Evolutionary conservation across 805 yeast species (phyloP).

Genomic region (Candida krabiensis): DNA sequence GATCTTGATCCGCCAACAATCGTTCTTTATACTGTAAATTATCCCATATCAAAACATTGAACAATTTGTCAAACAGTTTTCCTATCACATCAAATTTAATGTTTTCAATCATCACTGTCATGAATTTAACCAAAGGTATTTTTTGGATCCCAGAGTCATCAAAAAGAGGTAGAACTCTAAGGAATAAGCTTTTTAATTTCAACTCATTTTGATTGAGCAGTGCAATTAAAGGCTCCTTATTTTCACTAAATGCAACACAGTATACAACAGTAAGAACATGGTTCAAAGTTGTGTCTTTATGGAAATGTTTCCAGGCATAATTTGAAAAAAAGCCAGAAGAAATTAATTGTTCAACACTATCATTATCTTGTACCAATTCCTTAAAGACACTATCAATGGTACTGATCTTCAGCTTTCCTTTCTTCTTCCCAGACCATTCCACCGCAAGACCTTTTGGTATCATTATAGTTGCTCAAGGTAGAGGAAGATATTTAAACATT

Average conservation of each 20-base stretch:
- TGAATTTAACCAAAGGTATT: slow-evolving; percentile 21
- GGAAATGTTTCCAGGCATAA: slow-evolving; percentile 43
- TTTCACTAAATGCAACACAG: slow-evolving; percentile 5
- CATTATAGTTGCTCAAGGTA: background rate
- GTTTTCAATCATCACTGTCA: slow-evolving; percentile 22
- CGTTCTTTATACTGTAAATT: slow-evolving; percentile 19
- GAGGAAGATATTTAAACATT: no score
- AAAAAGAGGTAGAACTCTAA: slow-evolving; percentile 30
- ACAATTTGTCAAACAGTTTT: slow-evolving; percentile 29
- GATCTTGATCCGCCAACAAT: slow-evolving; percentile 17
- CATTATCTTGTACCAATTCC: background rate
- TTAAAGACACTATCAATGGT: slow-evolving; percentile 6
- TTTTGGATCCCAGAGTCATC: slow-evolving; percentile 1
- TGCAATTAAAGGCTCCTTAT: background rate
- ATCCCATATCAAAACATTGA: slow-evolving; percentile 36
- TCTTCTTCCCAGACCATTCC: slow-evolving; percentile 5
- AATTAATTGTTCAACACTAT: background rate
- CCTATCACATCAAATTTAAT: slow-evolving; percentile 24
- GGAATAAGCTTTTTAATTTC: slow-evolving; percentile 30
- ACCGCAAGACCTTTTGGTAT: background rate
- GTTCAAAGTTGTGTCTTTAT: slow-evolving; percentile 38
- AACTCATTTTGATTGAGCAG: slow-evolving; percentile 16
- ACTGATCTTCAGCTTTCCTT: slow-evolving; percentile 5
- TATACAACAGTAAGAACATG: slow-evolving; percentile 40
- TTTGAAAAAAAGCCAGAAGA: slow-evolving; percentile 25